These are phyloP conservation scores for Panaeolus cyanescens DNA, from an alignment of 768 basidiomycete species.

Conservation along the genomic window DNA sequence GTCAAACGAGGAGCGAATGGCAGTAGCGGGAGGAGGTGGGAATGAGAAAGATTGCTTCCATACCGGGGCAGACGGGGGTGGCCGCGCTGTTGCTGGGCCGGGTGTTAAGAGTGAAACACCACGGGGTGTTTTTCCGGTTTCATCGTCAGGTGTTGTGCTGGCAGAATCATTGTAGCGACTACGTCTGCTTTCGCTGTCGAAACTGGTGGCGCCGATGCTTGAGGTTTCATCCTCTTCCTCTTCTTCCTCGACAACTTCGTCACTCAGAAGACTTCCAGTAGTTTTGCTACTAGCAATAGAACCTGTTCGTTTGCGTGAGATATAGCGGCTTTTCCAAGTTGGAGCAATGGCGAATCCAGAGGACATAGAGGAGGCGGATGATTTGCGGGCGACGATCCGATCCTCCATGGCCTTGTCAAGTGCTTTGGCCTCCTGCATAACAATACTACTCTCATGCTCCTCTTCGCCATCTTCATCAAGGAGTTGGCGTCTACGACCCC, in stretches of 20 bases:
- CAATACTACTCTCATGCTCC: conserved; percentile 54
- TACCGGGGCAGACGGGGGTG: conserved; percentile 56
- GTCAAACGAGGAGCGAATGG: conserved; percentile 54
- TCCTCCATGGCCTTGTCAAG: conserved; percentile 90
- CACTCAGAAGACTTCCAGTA: conserved; percentile 69
- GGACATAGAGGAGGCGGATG: conserved; percentile 63
- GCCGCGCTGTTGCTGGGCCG: conserved; percentile 26
- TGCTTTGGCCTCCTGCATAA: conserved; percentile 78
- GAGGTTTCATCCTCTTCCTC: conserved; percentile 70
- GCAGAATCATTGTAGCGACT: conserved; percentile 40
- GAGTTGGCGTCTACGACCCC: conserved; percentile 68
- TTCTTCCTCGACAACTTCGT: conserved; percentile 81
- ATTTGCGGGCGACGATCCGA: conserved; percentile 73
- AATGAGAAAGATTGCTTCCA: conserved; percentile 62
- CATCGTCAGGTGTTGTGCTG: conserved; percentile 48
- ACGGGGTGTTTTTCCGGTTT: conserved; percentile 31
- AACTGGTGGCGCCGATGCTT: conserved; percentile 62
- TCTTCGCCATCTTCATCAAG: conserved; percentile 61
- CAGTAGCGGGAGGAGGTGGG: conserved; percentile 53
- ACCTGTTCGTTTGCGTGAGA: conserved; percentile 67
- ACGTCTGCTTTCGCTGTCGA: conserved; percentile 45
- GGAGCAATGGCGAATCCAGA: conserved; percentile 70
- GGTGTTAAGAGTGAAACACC: conserved; percentile 24
- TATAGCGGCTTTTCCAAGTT: conserved; percentile 67
- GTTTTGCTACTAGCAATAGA: conserved; percentile 76